Evolutionary conservation across 225 moss, liverwort and hornwort genomes (phyloP), one percentile per base, ranked within the genome.

Genomic region (Marchantia paleacea): DNA sequence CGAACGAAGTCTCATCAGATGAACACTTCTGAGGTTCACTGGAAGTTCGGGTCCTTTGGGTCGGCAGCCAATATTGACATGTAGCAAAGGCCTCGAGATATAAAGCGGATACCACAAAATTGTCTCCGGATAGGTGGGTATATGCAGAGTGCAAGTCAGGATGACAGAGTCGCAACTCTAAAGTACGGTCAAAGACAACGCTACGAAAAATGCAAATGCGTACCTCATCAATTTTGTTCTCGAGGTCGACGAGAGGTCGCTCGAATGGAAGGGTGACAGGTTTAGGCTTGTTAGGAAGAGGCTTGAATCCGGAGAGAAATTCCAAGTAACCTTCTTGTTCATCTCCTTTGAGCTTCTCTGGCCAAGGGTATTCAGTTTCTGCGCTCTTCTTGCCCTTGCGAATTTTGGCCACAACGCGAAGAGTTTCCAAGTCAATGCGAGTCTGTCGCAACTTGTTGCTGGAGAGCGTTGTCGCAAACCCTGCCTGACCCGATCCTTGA

Each of bases 321-420:
- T 90, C 90, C 80, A 97, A 88, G 57, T 89, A 93, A 54, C 92
- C 92, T 52, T 86, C 88, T 18, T 81, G 80, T 70, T 90, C 88
- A 65, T 88, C 89, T 22, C 92, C 97, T 20, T 89, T 90, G 15
- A 97, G 87, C 83, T 97, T 97, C 80, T 97, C 97, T 62, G 97
- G 97, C 97, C 97, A 97, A 14, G 97, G 97, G 60, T 97, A 97
- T 16, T 95, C 97, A 75, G 92, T 82, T 81, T 95, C 97, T 9
- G 80, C 84, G 26, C 87, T 89, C 91, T 93, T 97, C 93, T 95
- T 97, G 8, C 97, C 97, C 87, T 97, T 97, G 75, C 91, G 90
- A 78, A 94, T 93, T 83, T 93, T 94, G 12, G 97, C 95, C 29
- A 75, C 85, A 55, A 93, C 86, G 4, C 69, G 19, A 68, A 87